Percentiles rank a stretch among this genome's conserved stretches.
phyloP scores from a whole-genome alignment of 305 asterid genomes.

The Salvia sclarea region DNA sequence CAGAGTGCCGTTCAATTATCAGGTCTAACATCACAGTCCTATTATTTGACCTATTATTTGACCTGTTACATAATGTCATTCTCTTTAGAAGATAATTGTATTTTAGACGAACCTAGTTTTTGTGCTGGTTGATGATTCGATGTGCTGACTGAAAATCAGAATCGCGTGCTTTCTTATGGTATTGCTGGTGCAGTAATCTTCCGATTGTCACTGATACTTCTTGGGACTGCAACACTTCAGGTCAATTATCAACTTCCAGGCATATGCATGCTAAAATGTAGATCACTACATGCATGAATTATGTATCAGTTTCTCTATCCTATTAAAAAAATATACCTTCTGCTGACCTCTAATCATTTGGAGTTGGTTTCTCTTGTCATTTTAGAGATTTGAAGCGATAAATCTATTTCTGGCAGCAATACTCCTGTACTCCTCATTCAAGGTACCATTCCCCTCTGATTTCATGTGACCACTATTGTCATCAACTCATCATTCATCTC shows the following conservation, averaged over 20 bases:
- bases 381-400: constrained; percentile 75
- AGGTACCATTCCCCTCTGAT: constrained; percentile 55
- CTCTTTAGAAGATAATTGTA: constrained; percentile 10
- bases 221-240: constrained; percentile 96
- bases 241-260: constrained; percentile 41
- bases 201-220: constrained; percentile 80
- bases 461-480: constrained; percentile 14
- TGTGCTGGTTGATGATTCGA: constrained; percentile 24
- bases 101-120: constrained; percentile 25
- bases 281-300: constrained; percentile 9
- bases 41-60: constrained; percentile 26
- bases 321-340: constrained; percentile 18
- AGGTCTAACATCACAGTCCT: constrained; percentile 50
- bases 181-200: constrained; percentile 93
- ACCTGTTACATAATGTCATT: constrained; percentile 25
- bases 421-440: constrained; percentile 87
- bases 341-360: constrained; percentile 23
- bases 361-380: constrained; percentile 29
- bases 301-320: constrained; percentile 7
- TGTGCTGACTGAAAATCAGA: constrained; percentile 45
- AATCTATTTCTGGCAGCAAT: constrained; percentile 73
- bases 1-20: constrained; percentile 80
- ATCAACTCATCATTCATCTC: constrained; percentile 22
- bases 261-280: constrained; percentile 18
- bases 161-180: constrained; percentile 92